phyloP scores from a whole-genome alignment of 2,329 filamentous ascomycete species.

The Cladorrhinum sp. region DNA sequence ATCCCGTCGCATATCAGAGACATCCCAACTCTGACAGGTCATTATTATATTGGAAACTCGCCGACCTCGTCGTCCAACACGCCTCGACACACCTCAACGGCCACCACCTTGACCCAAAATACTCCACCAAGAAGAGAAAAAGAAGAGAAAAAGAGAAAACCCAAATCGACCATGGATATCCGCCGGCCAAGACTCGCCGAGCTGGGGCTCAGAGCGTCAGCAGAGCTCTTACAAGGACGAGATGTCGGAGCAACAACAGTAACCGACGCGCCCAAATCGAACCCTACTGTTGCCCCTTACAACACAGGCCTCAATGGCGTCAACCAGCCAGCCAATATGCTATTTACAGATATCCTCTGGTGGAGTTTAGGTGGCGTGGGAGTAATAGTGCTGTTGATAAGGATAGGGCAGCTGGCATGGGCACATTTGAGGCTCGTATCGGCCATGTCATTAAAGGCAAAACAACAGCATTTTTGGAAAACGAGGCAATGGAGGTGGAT shows the following conservation, averaged over 20 bases:
- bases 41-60: constrained; percentile 1
- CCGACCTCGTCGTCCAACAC: neutral
- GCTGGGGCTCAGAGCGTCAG: constrained; percentile 17
- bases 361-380: constrained; percentile 57
- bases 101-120: neutral
- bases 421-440: constrained; percentile 57
- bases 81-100: neutral
- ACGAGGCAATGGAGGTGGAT: constrained; percentile 57
- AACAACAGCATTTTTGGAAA: constrained; percentile 59
- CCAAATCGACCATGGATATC: constrained; percentile 31
- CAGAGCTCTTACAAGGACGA: constrained; percentile 16
- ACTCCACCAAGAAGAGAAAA: neutral
- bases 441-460: constrained; percentile 52
- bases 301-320: constrained; percentile 58
- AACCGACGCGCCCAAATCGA: constrained; percentile 34
- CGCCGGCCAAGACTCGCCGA: constrained; percentile 31
- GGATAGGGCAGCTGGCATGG: constrained; percentile 53
- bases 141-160: neutral
- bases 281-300: constrained; percentile 53
- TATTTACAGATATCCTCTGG: constrained; percentile 58
- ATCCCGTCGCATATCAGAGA: neutral
- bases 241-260: constrained; percentile 13
- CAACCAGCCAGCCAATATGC: constrained; percentile 54
- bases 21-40: neutral
- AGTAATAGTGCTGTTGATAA: constrained; percentile 50